Conservation (phyloP, 768 basidiomycete species). For the Termitomyces sp. region DNA sequence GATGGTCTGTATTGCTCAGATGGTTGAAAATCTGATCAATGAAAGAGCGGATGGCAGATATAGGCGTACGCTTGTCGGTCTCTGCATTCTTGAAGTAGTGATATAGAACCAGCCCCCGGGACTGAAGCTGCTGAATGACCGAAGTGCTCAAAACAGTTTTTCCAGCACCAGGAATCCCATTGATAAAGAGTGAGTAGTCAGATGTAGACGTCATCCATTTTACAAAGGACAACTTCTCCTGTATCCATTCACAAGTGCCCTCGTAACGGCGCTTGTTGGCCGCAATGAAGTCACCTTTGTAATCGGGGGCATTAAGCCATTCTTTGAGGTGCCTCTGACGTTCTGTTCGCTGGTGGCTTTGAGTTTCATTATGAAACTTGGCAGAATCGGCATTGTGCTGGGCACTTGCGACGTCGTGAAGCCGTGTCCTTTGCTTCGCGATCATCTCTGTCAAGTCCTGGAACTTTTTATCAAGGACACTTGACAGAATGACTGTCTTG, state of each 20-base stretch:
- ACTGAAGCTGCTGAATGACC: too few species aligned
- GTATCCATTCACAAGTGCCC: constrained; percentile 12
- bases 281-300: neutral
- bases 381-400: neutral
- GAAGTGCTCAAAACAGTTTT: too few species aligned
- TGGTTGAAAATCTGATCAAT: too few species aligned
- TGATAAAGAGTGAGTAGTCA: constrained; percentile 1
- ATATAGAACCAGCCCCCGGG: too few species aligned
- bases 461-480: constrained; percentile 3
- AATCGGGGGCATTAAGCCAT: constrained; percentile 7
- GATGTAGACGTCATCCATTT: neutral
- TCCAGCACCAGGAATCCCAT: constrained; percentile 5
- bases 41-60: too few species aligned
- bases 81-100: too few species aligned
- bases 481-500: neutral
- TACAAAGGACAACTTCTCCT: neutral
- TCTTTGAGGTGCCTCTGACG: neutral
- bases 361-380: neutral
- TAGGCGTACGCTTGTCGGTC: too few species aligned
- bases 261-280: neutral
- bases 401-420: neutral
- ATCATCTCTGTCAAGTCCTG: neutral
- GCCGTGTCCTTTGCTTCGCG: neutral
- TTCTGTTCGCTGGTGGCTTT: neutral
- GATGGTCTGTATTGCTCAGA: too few species aligned